These are phyloP conservation scores for Ustilago shanxiensis DNA, from an alignment of 1,284 basidiomycete species.

Conservation along the genomic window DNA sequence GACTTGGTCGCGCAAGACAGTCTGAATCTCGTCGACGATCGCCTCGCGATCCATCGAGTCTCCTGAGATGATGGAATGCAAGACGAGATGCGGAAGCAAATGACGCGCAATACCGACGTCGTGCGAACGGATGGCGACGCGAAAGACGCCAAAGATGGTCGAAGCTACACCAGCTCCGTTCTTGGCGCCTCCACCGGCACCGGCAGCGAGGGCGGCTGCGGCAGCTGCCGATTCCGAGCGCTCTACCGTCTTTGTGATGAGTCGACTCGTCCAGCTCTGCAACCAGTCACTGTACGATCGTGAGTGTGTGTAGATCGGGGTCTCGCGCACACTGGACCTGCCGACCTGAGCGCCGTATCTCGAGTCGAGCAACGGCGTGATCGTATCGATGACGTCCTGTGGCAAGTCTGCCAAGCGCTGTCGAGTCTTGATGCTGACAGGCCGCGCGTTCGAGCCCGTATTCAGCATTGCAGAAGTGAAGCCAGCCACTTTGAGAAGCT, in stretches of 20 bases:
- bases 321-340: slow-evolving; percentile 40
- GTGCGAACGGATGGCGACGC: slow-evolving; percentile 83
- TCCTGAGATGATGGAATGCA: slow-evolving; percentile 87
- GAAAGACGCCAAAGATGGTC: slow-evolving; percentile 83
- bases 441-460: slow-evolving; percentile 66
- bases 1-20: slow-evolving; percentile 89
- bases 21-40: slow-evolving; percentile 82
- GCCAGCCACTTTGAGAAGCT: slow-evolving; percentile 87
- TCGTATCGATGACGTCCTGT: slow-evolving; percentile 86
- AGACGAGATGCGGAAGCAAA: slow-evolving; percentile 89
- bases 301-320: slow-evolving; percentile 77
- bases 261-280: slow-evolving; percentile 85
- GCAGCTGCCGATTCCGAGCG: slow-evolving; percentile 20
- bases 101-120: slow-evolving; percentile 92
- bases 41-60: slow-evolving; percentile 74
- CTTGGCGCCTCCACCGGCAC: slow-evolving; percentile 60
- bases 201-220: slow-evolving; percentile 14
- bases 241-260: slow-evolving; percentile 76
- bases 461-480: slow-evolving; percentile 81
- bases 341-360: slow-evolving; percentile 60
- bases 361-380: slow-evolving; percentile 79
- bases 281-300: slow-evolving; percentile 95
- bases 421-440: slow-evolving; percentile 75
- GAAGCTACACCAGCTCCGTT: slow-evolving; percentile 57
- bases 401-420: slow-evolving; percentile 80